Evolutionary conservation across 768 basidiomycete species (phyloP).

Genomic region (Clathrus columnatus): DNA sequence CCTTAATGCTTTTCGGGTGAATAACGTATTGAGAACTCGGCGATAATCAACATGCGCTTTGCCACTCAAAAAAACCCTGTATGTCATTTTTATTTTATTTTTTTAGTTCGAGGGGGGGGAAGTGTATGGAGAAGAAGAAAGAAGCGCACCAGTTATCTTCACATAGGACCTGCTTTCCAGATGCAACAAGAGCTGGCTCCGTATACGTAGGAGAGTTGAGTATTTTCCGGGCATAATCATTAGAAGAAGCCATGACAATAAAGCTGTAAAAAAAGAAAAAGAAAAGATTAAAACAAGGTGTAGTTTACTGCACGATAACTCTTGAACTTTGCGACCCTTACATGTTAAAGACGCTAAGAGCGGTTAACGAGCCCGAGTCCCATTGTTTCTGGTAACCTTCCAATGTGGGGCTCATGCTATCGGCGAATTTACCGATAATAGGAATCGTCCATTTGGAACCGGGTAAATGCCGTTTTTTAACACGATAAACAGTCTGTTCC

Average conservation of each 20-base stretch:
- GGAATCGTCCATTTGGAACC: conserved; percentile 92
- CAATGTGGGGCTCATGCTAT: conserved; percentile 86
- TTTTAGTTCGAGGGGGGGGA: no score
- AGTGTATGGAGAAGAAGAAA: neutral
- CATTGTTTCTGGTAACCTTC: conserved; percentile 90
- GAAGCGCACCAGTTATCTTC: conserved; percentile 76
- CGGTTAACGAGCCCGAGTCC: conserved; percentile 82
- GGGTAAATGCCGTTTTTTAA: conserved; percentile 82
- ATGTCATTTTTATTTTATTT: no score
- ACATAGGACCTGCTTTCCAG: conserved; percentile 78
- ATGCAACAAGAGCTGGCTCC: conserved; percentile 89
- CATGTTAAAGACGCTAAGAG: conserved; percentile 97
- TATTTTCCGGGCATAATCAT: conserved; percentile 89
- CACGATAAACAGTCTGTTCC: conserved; percentile 83
- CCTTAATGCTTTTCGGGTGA: conserved; percentile 92
- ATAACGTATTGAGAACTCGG: conserved; percentile 79
- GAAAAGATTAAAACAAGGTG: neutral
- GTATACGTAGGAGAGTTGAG: conserved; percentile 89
- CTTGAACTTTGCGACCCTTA: conserved; percentile 26
- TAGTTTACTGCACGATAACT: neutral
- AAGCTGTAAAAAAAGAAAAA: conserved; percentile 47
- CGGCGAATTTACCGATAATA: conserved; percentile 93
- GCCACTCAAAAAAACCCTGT: conserved; percentile 94
- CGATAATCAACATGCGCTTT: conserved; percentile 92
- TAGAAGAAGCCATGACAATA: conserved; percentile 96